Conservation (phyloP, 1,139 yeast species). For the Zygosaccharomyces pseudobailii region DNA sequence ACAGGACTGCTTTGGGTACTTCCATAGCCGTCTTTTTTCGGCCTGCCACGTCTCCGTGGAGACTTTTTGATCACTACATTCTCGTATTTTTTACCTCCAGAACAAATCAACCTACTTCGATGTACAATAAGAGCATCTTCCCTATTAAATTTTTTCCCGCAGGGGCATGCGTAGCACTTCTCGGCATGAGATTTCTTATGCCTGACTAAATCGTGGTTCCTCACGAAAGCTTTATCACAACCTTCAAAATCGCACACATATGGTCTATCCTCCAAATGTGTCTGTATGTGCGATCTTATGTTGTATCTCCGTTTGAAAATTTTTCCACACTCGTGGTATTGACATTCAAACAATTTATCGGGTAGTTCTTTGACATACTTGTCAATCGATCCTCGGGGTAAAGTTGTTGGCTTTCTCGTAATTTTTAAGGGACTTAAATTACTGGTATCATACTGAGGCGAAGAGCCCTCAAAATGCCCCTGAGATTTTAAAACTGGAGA, state of each 20-base stretch:
- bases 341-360: slow-evolving; percentile 64
- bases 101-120: slow-evolving; percentile 69
- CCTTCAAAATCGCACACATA: slow-evolving; percentile 57
- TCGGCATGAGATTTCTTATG: slow-evolving; percentile 86
- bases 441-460: slow-evolving; percentile 17
- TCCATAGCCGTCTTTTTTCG: slow-evolving; percentile 22
- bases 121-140: slow-evolving; percentile 87
- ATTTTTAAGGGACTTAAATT: slow-evolving; percentile 30
- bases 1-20: slow-evolving; percentile 24
- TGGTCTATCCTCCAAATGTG: slow-evolving; percentile 93
- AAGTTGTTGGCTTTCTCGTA: slow-evolving; percentile 50
- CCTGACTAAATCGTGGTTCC: slow-evolving; percentile 89
- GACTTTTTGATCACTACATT: slow-evolving; percentile 31
- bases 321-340: slow-evolving; percentile 76
- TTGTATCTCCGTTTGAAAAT: slow-evolving; percentile 84
- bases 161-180: slow-evolving; percentile 70
- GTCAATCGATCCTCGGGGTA: slow-evolving; percentile 90
- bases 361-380: slow-evolving; percentile 60
- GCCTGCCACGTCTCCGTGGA: slow-evolving; percentile 29
- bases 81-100: slow-evolving; percentile 54
- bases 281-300: slow-evolving; percentile 94
- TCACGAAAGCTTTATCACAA: slow-evolving; percentile 68
- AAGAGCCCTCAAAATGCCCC: slow-evolving; percentile 25
- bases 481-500: slow-evolving; percentile 37
- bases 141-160: slow-evolving; percentile 89